Conservation (phyloP, 345 rosid species). For the Bruguiera sexangula region DNA sequence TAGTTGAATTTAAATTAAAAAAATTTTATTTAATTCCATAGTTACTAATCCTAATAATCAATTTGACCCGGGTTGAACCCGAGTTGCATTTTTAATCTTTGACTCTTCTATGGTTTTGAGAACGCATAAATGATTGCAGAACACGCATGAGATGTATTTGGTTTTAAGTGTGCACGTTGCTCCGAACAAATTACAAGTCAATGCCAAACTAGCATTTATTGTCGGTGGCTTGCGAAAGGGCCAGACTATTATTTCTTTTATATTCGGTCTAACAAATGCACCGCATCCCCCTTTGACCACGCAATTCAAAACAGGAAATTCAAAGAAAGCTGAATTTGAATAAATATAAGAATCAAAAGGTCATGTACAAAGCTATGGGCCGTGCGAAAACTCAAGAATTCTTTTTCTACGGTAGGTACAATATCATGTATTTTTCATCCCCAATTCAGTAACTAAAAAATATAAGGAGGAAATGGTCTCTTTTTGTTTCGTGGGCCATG, state of each 20-base stretch:
- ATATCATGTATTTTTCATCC: constrained; percentile 1
- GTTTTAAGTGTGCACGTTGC: too few species aligned
- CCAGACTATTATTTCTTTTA: not conserved
- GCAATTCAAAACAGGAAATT: not conserved
- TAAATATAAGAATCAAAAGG: not conserved
- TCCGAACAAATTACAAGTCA: too few species aligned
- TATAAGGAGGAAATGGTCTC: not conserved
- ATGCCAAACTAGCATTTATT: too few species aligned
- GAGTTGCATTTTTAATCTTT: too few species aligned
- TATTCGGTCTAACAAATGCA: not conserved
- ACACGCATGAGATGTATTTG: too few species aligned
- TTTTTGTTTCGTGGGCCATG: not conserved
- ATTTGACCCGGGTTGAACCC: too few species aligned
- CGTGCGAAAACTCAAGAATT: not conserved
- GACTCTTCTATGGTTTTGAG: too few species aligned
- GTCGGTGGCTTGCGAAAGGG: not conserved
- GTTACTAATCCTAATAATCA: not conserved
- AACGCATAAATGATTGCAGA: too few species aligned
- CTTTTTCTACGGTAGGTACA: not conserved
- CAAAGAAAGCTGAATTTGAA: constrained; percentile 1
- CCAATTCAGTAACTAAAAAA: not conserved
- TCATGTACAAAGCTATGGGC: not conserved
- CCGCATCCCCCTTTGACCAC: not conserved
- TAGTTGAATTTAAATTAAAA: not conserved
- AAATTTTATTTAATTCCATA: too few species aligned